Conservation (phyloP, 768 basidiomycete species). For the Mycena alexandri region DNA sequence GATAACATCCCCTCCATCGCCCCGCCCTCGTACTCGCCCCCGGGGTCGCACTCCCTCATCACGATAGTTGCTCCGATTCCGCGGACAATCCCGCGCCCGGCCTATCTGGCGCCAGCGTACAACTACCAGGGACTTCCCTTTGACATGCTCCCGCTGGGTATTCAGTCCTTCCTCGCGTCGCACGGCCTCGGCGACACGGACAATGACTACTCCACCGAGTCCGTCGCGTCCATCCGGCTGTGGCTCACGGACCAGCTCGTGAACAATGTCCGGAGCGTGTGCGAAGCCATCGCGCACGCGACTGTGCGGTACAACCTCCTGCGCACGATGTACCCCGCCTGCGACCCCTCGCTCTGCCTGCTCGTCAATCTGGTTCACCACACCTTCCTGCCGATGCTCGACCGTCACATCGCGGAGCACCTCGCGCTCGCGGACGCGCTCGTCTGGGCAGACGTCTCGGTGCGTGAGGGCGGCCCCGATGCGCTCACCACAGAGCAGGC, state of each 20-base stretch:
- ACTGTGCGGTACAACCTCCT: conserved; percentile 11
- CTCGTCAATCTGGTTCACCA: background rate
- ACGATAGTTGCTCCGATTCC: conserved; percentile 1
- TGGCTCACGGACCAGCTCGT: conserved; percentile 6
- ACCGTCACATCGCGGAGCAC: background rate
- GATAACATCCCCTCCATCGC: background rate
- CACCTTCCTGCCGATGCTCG: conserved; percentile 12
- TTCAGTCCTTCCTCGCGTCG: conserved; percentile 17
- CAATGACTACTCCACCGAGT: background rate
- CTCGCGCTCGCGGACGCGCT: conserved; percentile 27
- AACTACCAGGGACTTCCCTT: conserved; percentile 14
- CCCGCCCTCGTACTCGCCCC: background rate
- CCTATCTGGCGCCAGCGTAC: background rate
- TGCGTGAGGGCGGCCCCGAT: conserved; percentile 9
- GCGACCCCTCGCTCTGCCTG: background rate
- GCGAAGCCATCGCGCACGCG: background rate
- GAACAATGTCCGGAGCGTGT: background rate
- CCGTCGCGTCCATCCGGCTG: background rate
- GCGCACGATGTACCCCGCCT: background rate
- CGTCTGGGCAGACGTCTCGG: conserved; percentile 27
- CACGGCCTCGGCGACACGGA: conserved; percentile 10
- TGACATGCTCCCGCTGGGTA: conserved; percentile 4
- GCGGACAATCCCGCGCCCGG: conserved; percentile 2
- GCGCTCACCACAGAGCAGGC: background rate
- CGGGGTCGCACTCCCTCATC: background rate